phyloP scores from a whole-genome alignment of 2,329 filamentous ascomycete genomes.

The Aspergillus ustus region DNA sequence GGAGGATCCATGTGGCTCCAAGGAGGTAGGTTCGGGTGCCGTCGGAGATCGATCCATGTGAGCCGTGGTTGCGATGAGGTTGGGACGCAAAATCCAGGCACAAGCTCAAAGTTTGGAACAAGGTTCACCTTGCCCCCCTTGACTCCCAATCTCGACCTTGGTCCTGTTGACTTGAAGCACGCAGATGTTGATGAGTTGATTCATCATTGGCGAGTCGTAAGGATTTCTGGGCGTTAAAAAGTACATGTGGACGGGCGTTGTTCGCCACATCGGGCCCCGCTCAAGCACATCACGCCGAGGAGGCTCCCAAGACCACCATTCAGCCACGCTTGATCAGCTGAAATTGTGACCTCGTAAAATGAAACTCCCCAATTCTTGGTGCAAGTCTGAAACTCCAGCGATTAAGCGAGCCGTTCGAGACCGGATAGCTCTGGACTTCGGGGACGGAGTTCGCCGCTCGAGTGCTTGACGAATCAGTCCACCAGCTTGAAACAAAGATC shows the following conservation, averaged over 20 bases:
- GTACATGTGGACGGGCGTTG: slow-evolving; percentile 9
- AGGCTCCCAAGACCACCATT: no score
- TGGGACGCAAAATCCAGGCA: not conserved
- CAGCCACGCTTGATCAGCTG: not conserved
- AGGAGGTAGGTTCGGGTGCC: no score
- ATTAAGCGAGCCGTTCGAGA: no score
- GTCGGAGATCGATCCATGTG: no score
- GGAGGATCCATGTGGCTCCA: no score
- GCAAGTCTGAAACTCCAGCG: no score
- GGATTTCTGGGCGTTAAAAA: not conserved
- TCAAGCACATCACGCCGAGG: no score
- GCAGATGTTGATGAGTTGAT: not conserved
- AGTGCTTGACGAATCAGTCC: not conserved
- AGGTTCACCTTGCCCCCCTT: slow-evolving; percentile 5
- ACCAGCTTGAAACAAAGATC: slow-evolving; percentile 13
- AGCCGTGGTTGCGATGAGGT: no score
- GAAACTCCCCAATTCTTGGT: no score
- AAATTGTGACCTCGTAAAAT: not conserved
- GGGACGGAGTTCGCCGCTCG: slow-evolving; percentile 4
- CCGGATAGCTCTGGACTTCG: no score
- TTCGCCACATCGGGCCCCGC: no score
- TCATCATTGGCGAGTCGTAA: not conserved
- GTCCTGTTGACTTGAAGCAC: not conserved
- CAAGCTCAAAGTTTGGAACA: not conserved
- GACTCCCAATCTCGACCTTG: slow-evolving; percentile 5